Percentiles rank a stretch among this genome's conserved stretches.
phyloP scores from a whole-genome alignment of 257 asterid genomes.

The Solanum pinnatisectum region DNA sequence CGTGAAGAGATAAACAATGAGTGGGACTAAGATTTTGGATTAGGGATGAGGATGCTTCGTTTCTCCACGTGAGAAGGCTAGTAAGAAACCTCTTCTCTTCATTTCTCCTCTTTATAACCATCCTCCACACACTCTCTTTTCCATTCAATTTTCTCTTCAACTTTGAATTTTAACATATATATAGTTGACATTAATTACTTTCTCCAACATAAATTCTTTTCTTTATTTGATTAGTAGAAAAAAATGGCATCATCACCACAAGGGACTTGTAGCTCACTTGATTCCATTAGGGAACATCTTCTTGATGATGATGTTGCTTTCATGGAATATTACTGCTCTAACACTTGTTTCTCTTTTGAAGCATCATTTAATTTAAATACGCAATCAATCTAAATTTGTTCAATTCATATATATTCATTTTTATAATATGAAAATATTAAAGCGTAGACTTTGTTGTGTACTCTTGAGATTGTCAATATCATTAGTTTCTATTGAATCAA shows the following conservation, averaged over 20 bases:
- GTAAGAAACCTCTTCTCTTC: constrained; percentile 11
- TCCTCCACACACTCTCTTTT: constrained; percentile 15
- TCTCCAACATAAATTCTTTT: background rate
- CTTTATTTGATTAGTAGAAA: background rate
- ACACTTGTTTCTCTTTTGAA: background rate
- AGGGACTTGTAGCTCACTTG: too few relatives aligned
- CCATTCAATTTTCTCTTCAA: constrained; percentile 20
- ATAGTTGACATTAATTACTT: background rate
- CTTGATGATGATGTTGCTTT: constrained; percentile 50
- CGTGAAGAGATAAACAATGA: too few relatives aligned
- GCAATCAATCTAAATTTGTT: background rate
- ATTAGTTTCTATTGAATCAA: too few relatives aligned
- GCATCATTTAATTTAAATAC: constrained; percentile 9
- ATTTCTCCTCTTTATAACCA: constrained; percentile 19
- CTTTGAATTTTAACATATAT: background rate
- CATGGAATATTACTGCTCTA: constrained; percentile 21
- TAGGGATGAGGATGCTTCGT: constrained; percentile 14
- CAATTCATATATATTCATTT: background rate
- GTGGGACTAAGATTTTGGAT: too few relatives aligned
- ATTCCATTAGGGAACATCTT: constrained; percentile 64
- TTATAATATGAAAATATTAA: background rate
- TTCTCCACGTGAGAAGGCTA: constrained; percentile 23
- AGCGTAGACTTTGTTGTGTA: too few relatives aligned
- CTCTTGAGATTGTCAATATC: too few relatives aligned
- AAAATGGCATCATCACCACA: constrained; percentile 30